These are phyloP conservation scores for Fusarium longipes DNA, from an alignment of 2,329 filamentous ascomycete genomes.

Conservation along the genomic window DNA sequence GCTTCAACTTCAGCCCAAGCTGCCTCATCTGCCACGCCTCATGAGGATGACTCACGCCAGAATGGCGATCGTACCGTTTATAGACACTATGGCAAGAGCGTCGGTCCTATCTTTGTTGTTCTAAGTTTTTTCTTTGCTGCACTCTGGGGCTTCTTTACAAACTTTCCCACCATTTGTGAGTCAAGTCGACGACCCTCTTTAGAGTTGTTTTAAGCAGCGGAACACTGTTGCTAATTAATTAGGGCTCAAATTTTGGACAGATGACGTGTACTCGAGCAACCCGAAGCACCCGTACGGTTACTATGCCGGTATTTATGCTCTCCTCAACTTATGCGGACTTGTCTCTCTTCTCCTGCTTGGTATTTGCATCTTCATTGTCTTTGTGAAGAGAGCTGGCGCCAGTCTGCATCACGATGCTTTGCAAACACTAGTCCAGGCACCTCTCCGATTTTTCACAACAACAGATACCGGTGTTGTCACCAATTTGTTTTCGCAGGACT, in stretches of 20 bases:
- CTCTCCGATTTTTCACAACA: conserved; percentile 55
- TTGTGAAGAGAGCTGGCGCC: conserved; percentile 47
- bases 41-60: conserved; percentile 43
- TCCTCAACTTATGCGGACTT: conserved; percentile 35
- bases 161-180: conserved; percentile 16
- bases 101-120: conserved; percentile 39
- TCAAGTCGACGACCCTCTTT: neutral
- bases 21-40: neutral
- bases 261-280: conserved; percentile 40
- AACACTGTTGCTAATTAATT: too few relatives aligned
- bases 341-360: conserved; percentile 37
- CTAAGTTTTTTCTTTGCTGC: conserved; percentile 45
- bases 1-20: neutral
- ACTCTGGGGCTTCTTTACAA: conserved; percentile 49
- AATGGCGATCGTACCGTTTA: conserved; percentile 51
- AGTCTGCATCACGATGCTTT: conserved; percentile 51
- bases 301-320: conserved; percentile 49
- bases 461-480: conserved; percentile 56
- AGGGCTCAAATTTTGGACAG: conserved; percentile 56
- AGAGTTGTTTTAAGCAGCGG: neutral
- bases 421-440: conserved; percentile 51
- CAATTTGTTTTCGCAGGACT: conserved; percentile 60
- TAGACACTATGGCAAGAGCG: conserved; percentile 49
- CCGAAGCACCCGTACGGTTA: conserved; percentile 29
- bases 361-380: conserved; percentile 35